Evolutionary conservation across 2,329 filamentous ascomycete species (phyloP).

Genomic region (Beauveria sp.): DNA sequence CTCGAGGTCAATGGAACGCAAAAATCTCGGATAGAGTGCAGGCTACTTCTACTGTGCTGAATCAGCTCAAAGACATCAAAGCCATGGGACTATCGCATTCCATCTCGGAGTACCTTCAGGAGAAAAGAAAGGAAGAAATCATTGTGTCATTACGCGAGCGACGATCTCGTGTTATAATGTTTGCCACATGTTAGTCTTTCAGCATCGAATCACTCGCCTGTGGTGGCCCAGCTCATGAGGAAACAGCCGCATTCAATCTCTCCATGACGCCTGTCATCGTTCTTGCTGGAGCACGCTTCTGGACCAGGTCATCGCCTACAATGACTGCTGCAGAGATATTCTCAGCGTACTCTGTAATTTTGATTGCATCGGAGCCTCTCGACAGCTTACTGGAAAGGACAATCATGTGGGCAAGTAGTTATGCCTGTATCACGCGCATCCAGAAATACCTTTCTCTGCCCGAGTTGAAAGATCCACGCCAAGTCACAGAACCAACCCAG

Average conservation of each 20-base stretch:
- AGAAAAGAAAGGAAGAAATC: neutral
- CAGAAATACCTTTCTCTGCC: neutral
- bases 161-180: neutral
- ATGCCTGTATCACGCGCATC: neutral
- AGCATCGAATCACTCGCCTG: too few species aligned
- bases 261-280: neutral
- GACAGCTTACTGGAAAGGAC: neutral
- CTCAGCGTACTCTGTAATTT: neutral
- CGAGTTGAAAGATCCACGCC: neutral
- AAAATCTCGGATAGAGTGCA: neutral
- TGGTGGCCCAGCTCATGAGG: neutral
- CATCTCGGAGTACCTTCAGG: neutral
- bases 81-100: neutral
- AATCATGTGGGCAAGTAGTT: neutral
- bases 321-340: neutral
- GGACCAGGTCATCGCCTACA: neutral
- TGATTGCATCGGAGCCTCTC: neutral
- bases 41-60: neutral
- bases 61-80: neutral
- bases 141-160: neutral
- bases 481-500: neutral
- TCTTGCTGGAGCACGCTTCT: neutral
- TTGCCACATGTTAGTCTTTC: neutral
- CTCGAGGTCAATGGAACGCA: neutral
- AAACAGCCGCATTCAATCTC: neutral